Evolutionary conservation across 768 basidiomycete genomes (phyloP).

Genomic region (Xerocomus spinulosus): DNA sequence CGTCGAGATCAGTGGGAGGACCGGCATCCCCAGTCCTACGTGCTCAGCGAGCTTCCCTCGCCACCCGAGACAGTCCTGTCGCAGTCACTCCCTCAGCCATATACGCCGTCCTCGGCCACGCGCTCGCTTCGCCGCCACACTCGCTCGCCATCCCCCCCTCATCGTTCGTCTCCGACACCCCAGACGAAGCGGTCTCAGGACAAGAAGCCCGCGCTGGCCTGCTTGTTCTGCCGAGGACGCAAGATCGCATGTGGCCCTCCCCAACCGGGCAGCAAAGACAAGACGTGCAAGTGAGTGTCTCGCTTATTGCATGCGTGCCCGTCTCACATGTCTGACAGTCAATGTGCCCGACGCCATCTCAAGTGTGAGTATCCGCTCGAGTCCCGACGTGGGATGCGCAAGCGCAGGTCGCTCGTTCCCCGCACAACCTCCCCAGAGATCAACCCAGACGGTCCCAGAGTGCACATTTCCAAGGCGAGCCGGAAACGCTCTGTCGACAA

Average conservation of each 20-base stretch:
- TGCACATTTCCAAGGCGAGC: slow-evolving; percentile 16
- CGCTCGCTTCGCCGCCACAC: slow-evolving; percentile 23
- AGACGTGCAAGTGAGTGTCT: slow-evolving; percentile 62
- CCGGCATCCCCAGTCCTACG: slow-evolving; percentile 14
- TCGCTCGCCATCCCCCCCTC: slow-evolving; percentile 25
- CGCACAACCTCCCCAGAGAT: slow-evolving; percentile 29
- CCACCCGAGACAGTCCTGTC: slow-evolving; percentile 7
- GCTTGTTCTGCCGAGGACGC: slow-evolving; percentile 60
- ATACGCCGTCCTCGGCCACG: slow-evolving; percentile 7
- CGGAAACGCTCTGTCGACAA: slow-evolving; percentile 30
- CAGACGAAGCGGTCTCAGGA: slow-evolving; percentile 27
- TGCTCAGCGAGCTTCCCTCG: slow-evolving; percentile 16
- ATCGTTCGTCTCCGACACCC: slow-evolving; percentile 20
- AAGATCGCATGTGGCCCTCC: slow-evolving; percentile 70
- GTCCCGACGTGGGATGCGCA: slow-evolving; percentile 65
- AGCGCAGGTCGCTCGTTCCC: slow-evolving; percentile 35
- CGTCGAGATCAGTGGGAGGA: slow-evolving; percentile 25
- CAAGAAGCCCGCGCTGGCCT: slow-evolving; percentile 61
- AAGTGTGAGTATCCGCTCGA: slow-evolving; percentile 68
- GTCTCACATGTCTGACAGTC: slow-evolving; percentile 37
- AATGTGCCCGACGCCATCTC: slow-evolving; percentile 66
- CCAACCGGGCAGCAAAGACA: slow-evolving; percentile 45
- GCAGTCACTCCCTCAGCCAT: slow-evolving; percentile 12
- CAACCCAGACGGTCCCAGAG: slow-evolving; percentile 22
- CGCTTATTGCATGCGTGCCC: too few relatives aligned